Evolutionary conservation across 73 alveolate genomes (phyloP), one percentile per base, ranked within the genome.

Genomic region (Breviolum minutum): DNA sequence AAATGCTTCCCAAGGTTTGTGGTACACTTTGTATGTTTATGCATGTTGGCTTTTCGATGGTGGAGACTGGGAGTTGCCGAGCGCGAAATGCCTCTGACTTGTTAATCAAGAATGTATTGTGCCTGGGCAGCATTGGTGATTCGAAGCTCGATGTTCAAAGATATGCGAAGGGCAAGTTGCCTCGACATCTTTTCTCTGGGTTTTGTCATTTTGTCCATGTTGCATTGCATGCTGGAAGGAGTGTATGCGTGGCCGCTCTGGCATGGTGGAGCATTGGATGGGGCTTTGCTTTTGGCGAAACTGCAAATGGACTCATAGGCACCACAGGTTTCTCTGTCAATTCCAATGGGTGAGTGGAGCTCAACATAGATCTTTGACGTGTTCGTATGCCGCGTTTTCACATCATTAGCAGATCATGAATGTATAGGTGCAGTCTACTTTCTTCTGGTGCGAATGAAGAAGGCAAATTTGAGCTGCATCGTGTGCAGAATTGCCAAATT

Each of bases 11-110:
- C 13, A 32, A 71, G 82, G 82, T 30, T 30, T 81, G 90, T 48
- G 90, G 90, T 26, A 32, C 71, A 5, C 22, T 81, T 54, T 27
- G 54, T 69, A 48, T 81, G 90, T 81, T 81, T 40, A 98, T 98
- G 99, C 99, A 98, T n/a, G 99, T 87, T 27, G 99, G 99, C 62
- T 98, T 98, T 68, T 99, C 99, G 19, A 74, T 98, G 88, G 71
- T 98, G 76, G 99, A 98, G 77, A 20, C 99, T 8, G 99, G 99
- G n/a, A 88, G 70, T 32, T 99, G 99, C 80, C 77, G 99, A 40
- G 88, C 87, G 27, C 99, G 99, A 82, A 99, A 99, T 73, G 95
- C 99, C 22, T 81, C 97, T 73, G 98, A 99, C 85, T 80, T 99
- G 27, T 71, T 99, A 68, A 81, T 97, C 71, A 99, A 97, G 87